Evolutionary conservation across 179 eudicot genomes (phyloP).

Genomic region (Amaranthus tricolor): DNA sequence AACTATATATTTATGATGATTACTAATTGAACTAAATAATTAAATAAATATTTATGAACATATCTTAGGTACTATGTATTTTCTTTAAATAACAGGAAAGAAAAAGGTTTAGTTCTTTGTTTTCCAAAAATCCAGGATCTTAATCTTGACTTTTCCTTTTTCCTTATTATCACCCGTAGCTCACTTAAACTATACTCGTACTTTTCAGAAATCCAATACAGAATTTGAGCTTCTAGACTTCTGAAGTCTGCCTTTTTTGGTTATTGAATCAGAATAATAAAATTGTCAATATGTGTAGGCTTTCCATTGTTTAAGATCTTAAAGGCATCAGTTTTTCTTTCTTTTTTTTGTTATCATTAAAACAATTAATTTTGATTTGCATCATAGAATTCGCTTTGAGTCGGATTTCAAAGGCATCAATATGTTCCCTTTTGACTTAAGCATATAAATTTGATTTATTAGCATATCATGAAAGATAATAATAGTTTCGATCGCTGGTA

Average conservation of each 20-base stretch:
- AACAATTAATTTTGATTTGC: not conserved
- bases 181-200: not conserved
- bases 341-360: not conserved
- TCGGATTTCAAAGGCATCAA: not conserved
- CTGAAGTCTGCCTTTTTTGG: not conserved
- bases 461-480: not conserved
- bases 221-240: not conserved
- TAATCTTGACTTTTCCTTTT: not conserved
- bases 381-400: not conserved
- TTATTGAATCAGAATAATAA: not conserved
- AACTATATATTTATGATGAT: too few species aligned
- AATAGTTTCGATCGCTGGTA: not conserved
- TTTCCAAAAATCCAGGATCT: not conserved
- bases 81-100: not conserved
- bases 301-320: not conserved
- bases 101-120: not conserved
- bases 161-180: too few species aligned
- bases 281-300: too few species aligned
- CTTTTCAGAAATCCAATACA: not conserved
- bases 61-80: not conserved
- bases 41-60: too few species aligned
- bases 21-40: too few species aligned
- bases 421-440: not conserved
- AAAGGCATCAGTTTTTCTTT: not conserved
- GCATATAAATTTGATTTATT: not conserved